Evolutionary conservation across 257 asterid genomes (phyloP), one percentile per base, ranked within the genome.

Genomic region (Fraxinus cuspidata): DNA sequence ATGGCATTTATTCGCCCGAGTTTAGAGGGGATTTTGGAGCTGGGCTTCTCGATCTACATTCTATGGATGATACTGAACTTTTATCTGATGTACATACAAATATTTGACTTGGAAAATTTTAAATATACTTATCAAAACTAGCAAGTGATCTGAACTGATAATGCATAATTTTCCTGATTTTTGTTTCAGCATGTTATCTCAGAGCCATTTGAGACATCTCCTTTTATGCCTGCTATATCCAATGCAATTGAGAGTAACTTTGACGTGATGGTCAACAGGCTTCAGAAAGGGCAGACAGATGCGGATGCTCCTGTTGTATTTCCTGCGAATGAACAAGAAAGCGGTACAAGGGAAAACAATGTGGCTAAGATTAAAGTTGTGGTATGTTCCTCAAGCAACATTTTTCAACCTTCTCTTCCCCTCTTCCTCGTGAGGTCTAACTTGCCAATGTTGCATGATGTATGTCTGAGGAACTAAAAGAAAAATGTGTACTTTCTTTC

Each of bases 21-120:
- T 90, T 93, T 81, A 87, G 96, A 75, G 97, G 97, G 73, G 98
- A 96, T 77, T 92, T 93, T 76, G 99, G 99, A 76, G 97, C 95
- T 73, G 98, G 97, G 53, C 97, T 93, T 81, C 81, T 96, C 88
- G 99, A 96, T 84, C 88, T 96, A 74, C 98, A 96, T 86, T 87
- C 99, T 74, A 92, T 96, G 98, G 99, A 96, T 85, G 98, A 96
- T 78, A 96, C 98, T 0, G 99, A 96, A 83, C 98, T 96, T 84
- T 87, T 96, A 88, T 89, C 99, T 53, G 99, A 93, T 90, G 99
- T 93, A 87, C 72, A 86, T 7, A 77, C 49, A 71, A 78, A 71
- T 80, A 27, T 35, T 65, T 68, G 75, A 70, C 32, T 32, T 64
- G 47, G 49, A 56, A 42, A 75, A 70, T 49, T n/a, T 71, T 25